phyloP scores from a whole-genome alignment of 345 rosid genomes.

The Citrus hindsii region DNA sequence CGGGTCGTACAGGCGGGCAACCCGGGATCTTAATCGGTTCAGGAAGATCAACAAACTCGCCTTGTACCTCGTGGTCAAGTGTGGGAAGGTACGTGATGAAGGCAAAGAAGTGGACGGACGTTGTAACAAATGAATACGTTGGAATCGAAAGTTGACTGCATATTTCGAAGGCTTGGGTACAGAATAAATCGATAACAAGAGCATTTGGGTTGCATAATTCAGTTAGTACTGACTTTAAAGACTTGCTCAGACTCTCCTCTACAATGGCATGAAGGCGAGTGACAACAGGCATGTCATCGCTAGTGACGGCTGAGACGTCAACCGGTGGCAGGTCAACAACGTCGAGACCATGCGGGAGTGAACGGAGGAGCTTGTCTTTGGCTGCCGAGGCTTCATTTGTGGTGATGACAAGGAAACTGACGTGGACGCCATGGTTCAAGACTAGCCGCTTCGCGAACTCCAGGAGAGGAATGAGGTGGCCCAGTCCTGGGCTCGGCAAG shows the following conservation, averaged over 20 bases:
- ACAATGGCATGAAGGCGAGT: slow-evolving; percentile 15
- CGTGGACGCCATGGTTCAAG: slow-evolving; percentile 20
- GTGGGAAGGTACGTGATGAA: too few species aligned
- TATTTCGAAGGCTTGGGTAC: too few species aligned
- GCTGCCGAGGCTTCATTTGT: slow-evolving; percentile 20
- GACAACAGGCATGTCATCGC: slow-evolving; percentile 7
- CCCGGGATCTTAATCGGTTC: slow-evolving; percentile 32
- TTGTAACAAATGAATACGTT: too few species aligned
- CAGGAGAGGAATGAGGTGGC: slow-evolving; percentile 41
- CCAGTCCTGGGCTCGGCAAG: slow-evolving; percentile 35
- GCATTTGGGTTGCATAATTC: slow-evolving; percentile 17
- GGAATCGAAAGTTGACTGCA: too few species aligned
- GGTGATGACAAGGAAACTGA: slow-evolving; percentile 29
- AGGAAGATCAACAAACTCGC: slow-evolving; percentile 5
- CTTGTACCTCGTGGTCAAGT: slow-evolving; percentile 1
- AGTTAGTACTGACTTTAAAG: slow-evolving; percentile 7
- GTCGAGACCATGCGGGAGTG: slow-evolving; percentile 23
- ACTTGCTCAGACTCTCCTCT: slow-evolving; percentile 26
- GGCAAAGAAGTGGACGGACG: too few species aligned
- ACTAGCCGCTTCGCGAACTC: slow-evolving; percentile 36
- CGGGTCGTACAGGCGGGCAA: slow-evolving; percentile 20
- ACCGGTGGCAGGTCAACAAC: slow-evolving; percentile 29
- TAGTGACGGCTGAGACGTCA: slow-evolving; percentile 19
- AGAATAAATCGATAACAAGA: neutral
- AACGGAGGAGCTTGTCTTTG: slow-evolving; percentile 15